A percentile compares a stretch with the other conserved stretches of the same genome.
Evolutionary conservation across 2,329 filamentous ascomycete genomes (phyloP).

Genomic region (Aspergillus versicolor): DNA sequence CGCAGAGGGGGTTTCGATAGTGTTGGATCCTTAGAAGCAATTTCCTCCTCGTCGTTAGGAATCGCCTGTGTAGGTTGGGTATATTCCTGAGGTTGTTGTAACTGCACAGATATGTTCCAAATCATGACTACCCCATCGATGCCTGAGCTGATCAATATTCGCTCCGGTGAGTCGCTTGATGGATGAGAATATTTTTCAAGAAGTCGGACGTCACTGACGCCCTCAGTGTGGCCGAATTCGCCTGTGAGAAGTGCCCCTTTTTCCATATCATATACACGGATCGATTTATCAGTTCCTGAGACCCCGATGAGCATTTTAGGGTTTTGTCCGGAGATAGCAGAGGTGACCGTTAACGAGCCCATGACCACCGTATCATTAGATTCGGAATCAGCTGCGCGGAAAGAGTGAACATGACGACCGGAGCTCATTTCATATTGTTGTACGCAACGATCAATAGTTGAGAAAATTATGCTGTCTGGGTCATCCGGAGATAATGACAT

Average conservation of each 20-base stretch:
- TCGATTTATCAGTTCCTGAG: constrained; percentile 93
- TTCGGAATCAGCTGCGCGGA: constrained; percentile 80
- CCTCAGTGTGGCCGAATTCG: constrained; percentile 94
- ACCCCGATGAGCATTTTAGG: constrained; percentile 75
- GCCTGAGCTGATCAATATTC: constrained; percentile 67
- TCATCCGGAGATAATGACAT: constrained; percentile 70
- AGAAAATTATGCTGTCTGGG: constrained; percentile 55
- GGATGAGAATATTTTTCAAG: constrained; percentile 48
- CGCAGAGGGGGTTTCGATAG: constrained; percentile 71
- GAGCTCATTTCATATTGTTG: constrained; percentile 62
- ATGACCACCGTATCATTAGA: constrained; percentile 79
- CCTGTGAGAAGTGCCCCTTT: constrained; percentile 76
- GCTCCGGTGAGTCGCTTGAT: constrained; percentile 46
- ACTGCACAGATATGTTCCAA: constrained; percentile 54
- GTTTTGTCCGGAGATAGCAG: constrained; percentile 55
- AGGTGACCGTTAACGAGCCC: constrained; percentile 67
- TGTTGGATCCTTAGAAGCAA: constrained; percentile 49
- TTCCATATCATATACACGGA: constrained; percentile 80
- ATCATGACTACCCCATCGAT: constrained; percentile 82
- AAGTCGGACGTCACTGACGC: constrained; percentile 80
- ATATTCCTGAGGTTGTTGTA: constrained; percentile 31
- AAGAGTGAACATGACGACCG: constrained; percentile 68
- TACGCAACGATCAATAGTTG: constrained; percentile 63
- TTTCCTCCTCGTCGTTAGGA: constrained; percentile 32
- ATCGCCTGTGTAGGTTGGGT: constrained; percentile 22